Base-by-base conservation (phyloP, 345 rosid species). In the Boechera retrofracta region DNA sequence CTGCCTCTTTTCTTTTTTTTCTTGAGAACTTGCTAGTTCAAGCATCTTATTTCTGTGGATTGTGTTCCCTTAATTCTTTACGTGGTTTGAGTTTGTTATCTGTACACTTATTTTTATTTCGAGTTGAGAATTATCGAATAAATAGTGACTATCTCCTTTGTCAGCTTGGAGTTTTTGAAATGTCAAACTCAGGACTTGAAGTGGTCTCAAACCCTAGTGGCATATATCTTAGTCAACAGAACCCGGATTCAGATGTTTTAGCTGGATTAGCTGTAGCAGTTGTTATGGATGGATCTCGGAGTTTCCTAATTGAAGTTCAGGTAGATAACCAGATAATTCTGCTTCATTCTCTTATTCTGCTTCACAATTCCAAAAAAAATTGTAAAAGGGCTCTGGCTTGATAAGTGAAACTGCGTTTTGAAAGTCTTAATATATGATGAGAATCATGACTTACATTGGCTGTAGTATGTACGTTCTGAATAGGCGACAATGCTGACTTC, bases 161-260 rank as follows among this genome's bases (percentile, higher is more conserved):
- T 67, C 89, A 94, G 98, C 89, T 94, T 54, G 98, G 98, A 52
- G 89, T 94, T 42, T 92, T 94, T 79, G 95, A 90, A 85, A 94
- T 94, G 98, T 73, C 87, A 56, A 89, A 86, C 72, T 67, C 26
- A 49, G 98, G 98, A 72, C 89, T 94, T 75, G 87, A 81, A 80
- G 84, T 83, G 71, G 91, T 94, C 69, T 77, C 88, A 61, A 89
- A 89, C 83, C 93, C 97, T 51, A 90, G 97, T 75, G 88, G 88
- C 84, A 94, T 94, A 75, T 92, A 83, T 71, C 81, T 90, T 68
- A 89, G 92, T 63, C 89, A 92, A 73, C 87, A 86, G 63, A 82
- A 83, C 73, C 79, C 90, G 57, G 89, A 82, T 73, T 92, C 97
- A 26, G 95, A 92, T 74, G 70, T 92, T 83, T 82, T 94, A 76